These are phyloP conservation scores for Jimgerdemannia lactiflua DNA, from an alignment of 192 early-diverging fungal genomes.

Conservation along the genomic window DNA sequence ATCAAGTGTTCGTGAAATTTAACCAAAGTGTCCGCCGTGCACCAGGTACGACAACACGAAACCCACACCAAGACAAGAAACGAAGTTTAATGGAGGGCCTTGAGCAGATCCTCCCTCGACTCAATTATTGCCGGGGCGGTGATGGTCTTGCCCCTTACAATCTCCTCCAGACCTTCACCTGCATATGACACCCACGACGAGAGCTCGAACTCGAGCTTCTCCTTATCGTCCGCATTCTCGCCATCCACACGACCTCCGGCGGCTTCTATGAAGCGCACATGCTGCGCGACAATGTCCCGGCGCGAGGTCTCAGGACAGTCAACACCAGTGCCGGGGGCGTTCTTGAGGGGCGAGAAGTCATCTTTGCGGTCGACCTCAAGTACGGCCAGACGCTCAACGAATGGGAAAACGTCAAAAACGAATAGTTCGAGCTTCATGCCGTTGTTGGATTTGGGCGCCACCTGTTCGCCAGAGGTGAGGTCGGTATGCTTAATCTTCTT, in stretches of 20 bases:
- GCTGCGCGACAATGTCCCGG: slow-evolving; percentile 84
- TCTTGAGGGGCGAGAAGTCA: slow-evolving; percentile 98
- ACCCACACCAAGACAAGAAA: too few species aligned
- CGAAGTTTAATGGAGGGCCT: background rate
- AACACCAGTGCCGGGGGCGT: slow-evolving; percentile 82
- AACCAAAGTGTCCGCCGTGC: too few species aligned
- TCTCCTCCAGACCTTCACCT: slow-evolving; percentile 86
- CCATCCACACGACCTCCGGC: slow-evolving; percentile 75
- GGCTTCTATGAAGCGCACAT: slow-evolving; percentile 79
- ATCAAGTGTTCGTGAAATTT: too few species aligned
- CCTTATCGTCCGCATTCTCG: slow-evolving; percentile 30
- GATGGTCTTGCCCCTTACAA: slow-evolving; percentile 67
- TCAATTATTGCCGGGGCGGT: slow-evolving; percentile 50
- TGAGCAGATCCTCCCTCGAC: slow-evolving; percentile 28
- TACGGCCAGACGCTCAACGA: slow-evolving; percentile 83
- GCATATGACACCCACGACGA: slow-evolving; percentile 87
- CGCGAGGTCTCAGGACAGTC: slow-evolving; percentile 95
- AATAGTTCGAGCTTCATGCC: slow-evolving; percentile 99
- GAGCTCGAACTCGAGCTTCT: slow-evolving; percentile 71
- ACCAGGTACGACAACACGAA: too few species aligned
- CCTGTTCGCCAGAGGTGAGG: slow-evolving; percentile 63
- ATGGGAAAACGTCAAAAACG: slow-evolving; percentile 99
- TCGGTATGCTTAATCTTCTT: slow-evolving; percentile 98
- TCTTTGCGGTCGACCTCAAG: slow-evolving; percentile 91
- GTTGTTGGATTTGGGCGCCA: slow-evolving; percentile 78